Evolutionary conservation across 352 stramenopile species (phyloP).

Genomic region (Globisporangium paroecandrum): DNA sequence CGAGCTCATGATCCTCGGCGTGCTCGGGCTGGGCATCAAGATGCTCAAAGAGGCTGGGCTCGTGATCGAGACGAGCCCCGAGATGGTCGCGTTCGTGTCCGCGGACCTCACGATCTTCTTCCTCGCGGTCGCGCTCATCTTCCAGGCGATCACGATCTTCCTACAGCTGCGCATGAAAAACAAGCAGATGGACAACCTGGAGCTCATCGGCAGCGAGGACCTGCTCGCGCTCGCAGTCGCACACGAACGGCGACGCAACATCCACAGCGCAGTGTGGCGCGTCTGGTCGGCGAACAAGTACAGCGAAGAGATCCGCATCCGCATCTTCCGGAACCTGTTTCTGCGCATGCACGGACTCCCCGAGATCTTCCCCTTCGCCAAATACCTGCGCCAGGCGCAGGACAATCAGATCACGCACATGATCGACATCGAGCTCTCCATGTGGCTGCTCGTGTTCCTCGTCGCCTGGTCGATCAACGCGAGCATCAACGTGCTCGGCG

Average conservation of each 20-base stretch:
- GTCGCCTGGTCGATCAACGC: slow-evolving; percentile 42
- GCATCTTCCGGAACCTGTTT: slow-evolving; percentile 46
- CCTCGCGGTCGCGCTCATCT: slow-evolving; percentile 43
- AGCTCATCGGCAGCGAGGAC: slow-evolving; percentile 45
- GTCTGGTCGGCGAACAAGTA: slow-evolving; percentile 7
- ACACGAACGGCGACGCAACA: neutral
- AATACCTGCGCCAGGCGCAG: slow-evolving; percentile 68
- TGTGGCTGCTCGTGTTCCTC: slow-evolving; percentile 52
- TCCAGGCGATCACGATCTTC: slow-evolving; percentile 54
- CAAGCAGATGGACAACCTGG: slow-evolving; percentile 29
- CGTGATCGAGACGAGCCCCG: slow-evolving; percentile 28
- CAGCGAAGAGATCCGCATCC: slow-evolving; percentile 13
- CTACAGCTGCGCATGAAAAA: slow-evolving; percentile 40
- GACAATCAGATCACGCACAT: slow-evolving; percentile 80
- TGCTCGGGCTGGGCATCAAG: slow-evolving; percentile 54
- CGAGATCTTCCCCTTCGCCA: slow-evolving; percentile 63
- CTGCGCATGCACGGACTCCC: slow-evolving; percentile 36
- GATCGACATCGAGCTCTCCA: slow-evolving; percentile 68
- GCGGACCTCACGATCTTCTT: slow-evolving; percentile 61
- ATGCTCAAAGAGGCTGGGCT: slow-evolving; percentile 36
- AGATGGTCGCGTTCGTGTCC: slow-evolving; percentile 50
- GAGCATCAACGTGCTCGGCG: slow-evolving; percentile 15
- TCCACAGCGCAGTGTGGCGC: neutral
- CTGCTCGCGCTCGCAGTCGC: slow-evolving; percentile 16
- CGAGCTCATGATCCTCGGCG: slow-evolving; percentile 60